Percentiles rank a stretch among this genome's conserved stretches.
Evolutionary conservation across 2,329 filamentous ascomycete genomes (phyloP).

Genomic region (Ceratocystis cubensis): DNA sequence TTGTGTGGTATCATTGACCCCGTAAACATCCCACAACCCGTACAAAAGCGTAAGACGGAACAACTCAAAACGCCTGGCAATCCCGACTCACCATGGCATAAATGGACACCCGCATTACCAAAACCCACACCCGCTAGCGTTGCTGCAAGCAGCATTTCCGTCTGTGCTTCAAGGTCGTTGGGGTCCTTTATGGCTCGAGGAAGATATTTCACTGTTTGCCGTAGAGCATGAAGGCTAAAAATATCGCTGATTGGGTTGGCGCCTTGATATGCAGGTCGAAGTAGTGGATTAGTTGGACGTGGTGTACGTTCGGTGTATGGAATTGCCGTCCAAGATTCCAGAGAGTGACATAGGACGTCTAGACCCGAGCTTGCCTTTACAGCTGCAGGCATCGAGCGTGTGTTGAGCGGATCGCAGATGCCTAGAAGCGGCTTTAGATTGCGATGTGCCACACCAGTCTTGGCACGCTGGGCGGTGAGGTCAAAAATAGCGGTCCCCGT

Average conservation of each 20-base stretch:
- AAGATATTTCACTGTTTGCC: conserved; percentile 78
- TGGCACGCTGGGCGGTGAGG: conserved; percentile 74
- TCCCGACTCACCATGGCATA: conserved; percentile 42
- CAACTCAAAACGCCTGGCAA: background rate
- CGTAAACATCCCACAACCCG: background rate
- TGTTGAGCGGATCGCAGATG: conserved; percentile 78
- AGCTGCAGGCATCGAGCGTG: conserved; percentile 85
- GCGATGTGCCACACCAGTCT: conserved; percentile 90
- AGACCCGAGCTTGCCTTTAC: conserved; percentile 86
- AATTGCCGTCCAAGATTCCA: conserved; percentile 97
- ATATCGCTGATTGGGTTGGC: conserved; percentile 97
- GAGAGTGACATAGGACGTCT: conserved; percentile 86
- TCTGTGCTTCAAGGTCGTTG: conserved; percentile 84
- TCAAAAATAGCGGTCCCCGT: conserved; percentile 98
- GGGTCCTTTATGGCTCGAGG: conserved; percentile 77
- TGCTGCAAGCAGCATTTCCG: conserved; percentile 86
- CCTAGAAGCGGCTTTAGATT: conserved; percentile 92
- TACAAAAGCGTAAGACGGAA: background rate
- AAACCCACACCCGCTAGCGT: conserved; percentile 93
- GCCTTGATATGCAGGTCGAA: conserved; percentile 88
- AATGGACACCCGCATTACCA: conserved; percentile 91
- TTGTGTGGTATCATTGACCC: background rate
- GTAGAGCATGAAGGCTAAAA: conserved; percentile 78
- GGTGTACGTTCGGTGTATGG: conserved; percentile 80
- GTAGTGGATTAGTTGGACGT: conserved; percentile 75